These are phyloP conservation scores for Pseudotsuga menziesii DNA, from an alignment of 75 land plant genomes.

Conservation along the genomic window DNA sequence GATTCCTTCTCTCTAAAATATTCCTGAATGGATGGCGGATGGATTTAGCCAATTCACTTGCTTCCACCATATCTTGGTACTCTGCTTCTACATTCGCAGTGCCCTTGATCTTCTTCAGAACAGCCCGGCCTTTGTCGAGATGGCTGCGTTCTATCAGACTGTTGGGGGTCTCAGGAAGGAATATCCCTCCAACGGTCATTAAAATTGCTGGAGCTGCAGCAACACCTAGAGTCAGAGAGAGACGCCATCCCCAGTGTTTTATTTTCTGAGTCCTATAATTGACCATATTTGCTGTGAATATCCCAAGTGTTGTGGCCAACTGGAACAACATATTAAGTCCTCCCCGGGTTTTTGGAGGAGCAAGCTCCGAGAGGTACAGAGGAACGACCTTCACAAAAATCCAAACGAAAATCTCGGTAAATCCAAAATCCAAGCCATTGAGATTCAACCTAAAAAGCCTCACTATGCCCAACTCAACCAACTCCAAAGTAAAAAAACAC, in stretches of 20 bases:
- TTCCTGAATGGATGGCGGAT: constrained; percentile 65
- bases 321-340: constrained; percentile 83
- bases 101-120: constrained; percentile 62
- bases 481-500: no score
- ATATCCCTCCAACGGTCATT: constrained; percentile 57
- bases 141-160: constrained; percentile 50
- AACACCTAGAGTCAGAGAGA: constrained; percentile 65
- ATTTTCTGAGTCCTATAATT: constrained; percentile 63
- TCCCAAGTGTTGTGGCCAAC: constrained; percentile 76
- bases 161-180: constrained; percentile 77
- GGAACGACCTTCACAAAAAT: constrained; percentile 61
- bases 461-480: no score
- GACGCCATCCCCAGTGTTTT: constrained; percentile 76
- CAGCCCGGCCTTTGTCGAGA: constrained; percentile 33
- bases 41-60: constrained; percentile 47
- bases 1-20: constrained; percentile 38
- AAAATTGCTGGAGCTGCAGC: constrained; percentile 60
- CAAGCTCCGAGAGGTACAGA: constrained; percentile 77
- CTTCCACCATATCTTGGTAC: constrained; percentile 64
- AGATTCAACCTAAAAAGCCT: no score
- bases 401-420: background rate
- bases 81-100: constrained; percentile 53
- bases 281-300: constrained; percentile 72
- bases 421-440: no score
- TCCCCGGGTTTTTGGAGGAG: constrained; percentile 71